Evolutionary conservation across 2,329 filamentous ascomycete genomes (phyloP), one percentile per base, ranked within the genome.

Genomic region (Nothophaeocryptopus gaeumannii): DNA sequence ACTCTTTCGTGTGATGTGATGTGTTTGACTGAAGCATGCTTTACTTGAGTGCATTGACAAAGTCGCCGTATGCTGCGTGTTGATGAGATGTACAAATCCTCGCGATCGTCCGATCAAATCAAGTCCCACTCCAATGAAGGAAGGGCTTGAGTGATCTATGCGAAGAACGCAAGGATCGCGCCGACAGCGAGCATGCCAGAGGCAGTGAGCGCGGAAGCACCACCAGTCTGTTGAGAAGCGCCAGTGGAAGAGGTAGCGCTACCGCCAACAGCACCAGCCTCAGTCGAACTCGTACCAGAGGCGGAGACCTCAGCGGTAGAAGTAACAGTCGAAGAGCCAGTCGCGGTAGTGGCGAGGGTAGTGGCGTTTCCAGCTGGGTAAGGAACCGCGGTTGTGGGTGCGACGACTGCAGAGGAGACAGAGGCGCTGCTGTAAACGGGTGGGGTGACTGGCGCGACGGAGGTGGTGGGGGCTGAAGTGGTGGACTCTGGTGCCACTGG

Each of bases 361-460:
- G 50, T 59, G 52, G 45, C 50, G 42, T 50, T 53, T 15, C 46
- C 46, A 11, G 46, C 47, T 44, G 56, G 57, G 51, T 58, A 53
- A 39, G 57, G 57, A 5, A 42, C 56, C 29, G 38, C 39, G 16
- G 50, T 33, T 43, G 44, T 45, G 16, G 46, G 32, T 26, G 42
- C 31, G 42, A 33, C 47, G 30, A 42, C 34, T 31, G 45, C 38
- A 15, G 34, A 37, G 7, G 20, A 50, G 31, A 34, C 47, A 40
- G 49, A 45, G 29, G 49, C 35, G 15, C 30, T 14, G 13, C 42
- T 15, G n/a, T 42, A 33, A 20, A 31, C 44, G 26, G 47, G 47
- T 30, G 43, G 48, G 34, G n/a, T n/a, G n/a, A 39, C 15, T 12
- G 53, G 49, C 33, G 34, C 36, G 45, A 52, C 49, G 8, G 52